Evolutionary conservation across 257 asterid species (phyloP).

Genomic region (Solanum infundibuliforme): DNA sequence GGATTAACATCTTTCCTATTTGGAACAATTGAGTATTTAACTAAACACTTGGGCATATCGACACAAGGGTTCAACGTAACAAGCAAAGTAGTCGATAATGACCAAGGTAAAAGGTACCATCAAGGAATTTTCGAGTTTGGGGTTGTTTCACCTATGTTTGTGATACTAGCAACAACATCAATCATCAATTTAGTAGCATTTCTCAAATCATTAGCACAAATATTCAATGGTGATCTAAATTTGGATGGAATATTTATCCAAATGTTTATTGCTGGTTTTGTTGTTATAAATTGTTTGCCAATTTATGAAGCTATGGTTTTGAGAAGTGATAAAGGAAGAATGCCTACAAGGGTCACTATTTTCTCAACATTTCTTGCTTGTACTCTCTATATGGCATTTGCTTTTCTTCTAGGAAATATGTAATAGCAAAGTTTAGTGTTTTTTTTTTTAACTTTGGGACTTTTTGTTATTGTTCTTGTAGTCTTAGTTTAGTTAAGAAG

Average conservation of each 20-base stretch:
- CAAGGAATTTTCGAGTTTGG: slow-evolving; percentile 61
- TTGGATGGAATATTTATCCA: slow-evolving; percentile 23
- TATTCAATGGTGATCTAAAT: slow-evolving; percentile 3
- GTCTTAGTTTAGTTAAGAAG: not conserved
- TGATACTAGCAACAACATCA: not conserved
- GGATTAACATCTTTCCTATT: slow-evolving; percentile 42
- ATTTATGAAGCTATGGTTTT: slow-evolving; percentile 59
- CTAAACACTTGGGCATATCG: slow-evolving; percentile 40
- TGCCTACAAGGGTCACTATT: slow-evolving; percentile 40
- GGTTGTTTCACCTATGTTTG: slow-evolving; percentile 43
- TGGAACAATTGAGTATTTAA: slow-evolving; percentile 39
- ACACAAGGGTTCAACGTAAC: slow-evolving; percentile 53
- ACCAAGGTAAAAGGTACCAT: slow-evolving; percentile 38
- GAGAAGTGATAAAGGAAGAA: slow-evolving; percentile 47
- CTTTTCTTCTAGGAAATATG: not conserved
- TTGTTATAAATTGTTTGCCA: slow-evolving; percentile 43
- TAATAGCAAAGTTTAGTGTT: not conserved
- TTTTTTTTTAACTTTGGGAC: not conserved
- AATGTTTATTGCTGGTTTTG: slow-evolving; percentile 38
- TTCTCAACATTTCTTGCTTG: slow-evolving; percentile 27
- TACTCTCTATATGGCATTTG: slow-evolving; percentile 10
- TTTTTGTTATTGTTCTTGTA: not conserved
- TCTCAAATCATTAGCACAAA: slow-evolving; percentile 9
- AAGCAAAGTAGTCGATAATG: slow-evolving; percentile 49
- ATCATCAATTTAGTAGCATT: slow-evolving; percentile 16